phyloP scores from a whole-genome alignment of 2,329 filamentous ascomycete species.

The Diplodia corticola region DNA sequence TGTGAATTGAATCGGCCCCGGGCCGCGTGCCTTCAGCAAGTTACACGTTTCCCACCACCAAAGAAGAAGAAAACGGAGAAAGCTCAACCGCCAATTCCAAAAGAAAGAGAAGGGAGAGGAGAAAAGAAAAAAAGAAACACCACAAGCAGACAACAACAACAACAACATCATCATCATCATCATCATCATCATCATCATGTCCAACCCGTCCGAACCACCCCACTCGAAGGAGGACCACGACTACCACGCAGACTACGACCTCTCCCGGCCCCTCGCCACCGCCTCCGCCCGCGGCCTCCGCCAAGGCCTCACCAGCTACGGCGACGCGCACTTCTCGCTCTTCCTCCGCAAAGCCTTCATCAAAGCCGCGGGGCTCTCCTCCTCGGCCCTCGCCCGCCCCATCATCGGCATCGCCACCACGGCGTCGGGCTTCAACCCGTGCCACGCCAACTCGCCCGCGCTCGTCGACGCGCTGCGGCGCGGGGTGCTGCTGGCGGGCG shows the following conservation, averaged over 20 bases:
- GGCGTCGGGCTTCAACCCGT: constrained; percentile 71
- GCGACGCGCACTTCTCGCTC: constrained; percentile 72
- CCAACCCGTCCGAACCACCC: neutral
- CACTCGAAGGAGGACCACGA: neutral
- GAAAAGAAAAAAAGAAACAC: too few species aligned
- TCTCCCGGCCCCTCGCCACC: constrained; percentile 54
- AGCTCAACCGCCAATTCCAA: too few species aligned
- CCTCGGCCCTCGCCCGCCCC: constrained; percentile 68
- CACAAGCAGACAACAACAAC: too few species aligned
- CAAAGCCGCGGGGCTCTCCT: constrained; percentile 72
- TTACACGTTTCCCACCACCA: neutral
- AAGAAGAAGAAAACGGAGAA: neutral
- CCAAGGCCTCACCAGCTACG: constrained; percentile 67
- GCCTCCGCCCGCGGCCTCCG: constrained; percentile 55
- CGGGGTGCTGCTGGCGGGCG: constrained; percentile 66
- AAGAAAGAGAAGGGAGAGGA: neutral
- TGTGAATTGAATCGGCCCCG: neutral
- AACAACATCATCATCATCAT: too few species aligned
- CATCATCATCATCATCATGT: too few species aligned
- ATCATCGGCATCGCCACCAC: constrained; percentile 77
- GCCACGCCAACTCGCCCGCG: constrained; percentile 69
- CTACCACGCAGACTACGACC: constrained; percentile 57
- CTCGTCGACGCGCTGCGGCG: constrained; percentile 70
- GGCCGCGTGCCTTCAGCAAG: neutral
- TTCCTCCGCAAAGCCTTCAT: constrained; percentile 77